Conservation (phyloP, 2,329 filamentous ascomycete species). For the Paraphaeosphaeria sporulosa region DNA sequence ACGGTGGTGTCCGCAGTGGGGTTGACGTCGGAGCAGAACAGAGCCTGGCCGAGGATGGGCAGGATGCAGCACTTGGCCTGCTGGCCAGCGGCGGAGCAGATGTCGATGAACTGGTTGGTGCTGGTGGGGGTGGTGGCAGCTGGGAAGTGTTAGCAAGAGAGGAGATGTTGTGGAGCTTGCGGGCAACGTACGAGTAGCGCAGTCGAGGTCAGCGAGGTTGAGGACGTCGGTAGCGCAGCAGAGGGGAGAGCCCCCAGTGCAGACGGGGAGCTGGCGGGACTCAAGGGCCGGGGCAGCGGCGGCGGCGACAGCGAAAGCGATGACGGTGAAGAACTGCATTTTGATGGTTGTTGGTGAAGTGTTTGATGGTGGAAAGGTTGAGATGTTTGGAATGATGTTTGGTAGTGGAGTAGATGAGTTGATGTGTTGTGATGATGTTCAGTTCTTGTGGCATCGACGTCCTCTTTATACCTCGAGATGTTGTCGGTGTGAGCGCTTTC, state of each 20-base stretch:
- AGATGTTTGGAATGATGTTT: conserved; percentile 18
- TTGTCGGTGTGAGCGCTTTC: conserved; percentile 15
- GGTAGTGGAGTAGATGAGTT: conserved; percentile 23
- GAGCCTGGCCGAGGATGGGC: conserved; percentile 56
- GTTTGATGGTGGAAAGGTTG: conserved; percentile 18
- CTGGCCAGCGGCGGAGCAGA: conserved; percentile 61
- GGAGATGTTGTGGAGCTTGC: not conserved
- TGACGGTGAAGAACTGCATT: conserved; percentile 46
- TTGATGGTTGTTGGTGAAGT: conserved; percentile 25
- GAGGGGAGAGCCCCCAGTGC: conserved; percentile 51
- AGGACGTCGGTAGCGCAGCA: conserved; percentile 71
- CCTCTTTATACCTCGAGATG: conserved; percentile 42
- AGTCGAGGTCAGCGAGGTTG: conserved; percentile 65
- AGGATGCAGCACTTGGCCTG: conserved; percentile 66
- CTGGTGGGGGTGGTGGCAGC: conserved; percentile 48
- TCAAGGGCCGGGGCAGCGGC: conserved; percentile 42
- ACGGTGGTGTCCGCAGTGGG: conserved; percentile 26
- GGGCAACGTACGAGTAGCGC: conserved; percentile 59
- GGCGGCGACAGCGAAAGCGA: conserved; percentile 40
- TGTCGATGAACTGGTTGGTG: conserved; percentile 54
- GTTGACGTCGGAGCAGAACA: conserved; percentile 48
- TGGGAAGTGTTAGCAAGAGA: conserved; percentile 28
- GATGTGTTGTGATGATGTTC: conserved; percentile 36
- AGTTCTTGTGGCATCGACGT: conserved; percentile 24
- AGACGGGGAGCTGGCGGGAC: conserved; percentile 44